Conservation (phyloP, 176 grass and related monocot genomes). For the Melocanna baccifera region DNA sequence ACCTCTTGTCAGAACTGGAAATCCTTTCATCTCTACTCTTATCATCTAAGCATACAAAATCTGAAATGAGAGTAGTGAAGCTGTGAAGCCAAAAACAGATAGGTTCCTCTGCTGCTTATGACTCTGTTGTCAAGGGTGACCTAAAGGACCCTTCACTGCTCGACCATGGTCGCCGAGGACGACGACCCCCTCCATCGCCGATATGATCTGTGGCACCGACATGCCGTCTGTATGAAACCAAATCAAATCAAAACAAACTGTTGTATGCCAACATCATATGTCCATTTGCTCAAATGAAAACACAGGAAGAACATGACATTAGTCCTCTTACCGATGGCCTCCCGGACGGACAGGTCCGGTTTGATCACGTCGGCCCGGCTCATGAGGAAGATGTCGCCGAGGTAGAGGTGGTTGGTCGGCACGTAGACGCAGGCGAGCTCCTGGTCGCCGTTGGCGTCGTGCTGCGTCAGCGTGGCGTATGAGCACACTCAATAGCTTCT, state of each 20-base stretch:
- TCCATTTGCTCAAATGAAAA: not conserved
- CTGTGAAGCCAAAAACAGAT: not conserved
- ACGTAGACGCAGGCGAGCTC: slow-evolving; percentile 71
- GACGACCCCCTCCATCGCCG: slow-evolving; percentile 32
- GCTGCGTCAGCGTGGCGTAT: slow-evolving; percentile 62
- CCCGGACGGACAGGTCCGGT: slow-evolving; percentile 59
- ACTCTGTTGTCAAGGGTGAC: not conserved
- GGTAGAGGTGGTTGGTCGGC: slow-evolving; percentile 76
- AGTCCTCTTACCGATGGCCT: slow-evolving; percentile 59
- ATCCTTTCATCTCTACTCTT: not conserved
- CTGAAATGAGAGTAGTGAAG: not conserved
- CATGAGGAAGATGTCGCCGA: slow-evolving; percentile 71
- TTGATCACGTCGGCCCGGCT: slow-evolving; percentile 57
- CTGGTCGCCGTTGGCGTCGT: slow-evolving; percentile 31
- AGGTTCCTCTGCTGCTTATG: not conserved
- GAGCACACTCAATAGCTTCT: not conserved
- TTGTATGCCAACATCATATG: not conserved
- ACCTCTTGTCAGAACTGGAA: not conserved
- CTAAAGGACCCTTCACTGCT: not conserved
- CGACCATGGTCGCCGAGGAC: slow-evolving; percentile 25
- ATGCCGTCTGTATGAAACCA: slow-evolving; percentile 51
- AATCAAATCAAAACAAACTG: not conserved
- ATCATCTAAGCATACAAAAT: not conserved
- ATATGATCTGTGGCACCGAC: slow-evolving; percentile 56
- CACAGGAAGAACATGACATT: not conserved